These are phyloP conservation scores for Chara braunii DNA, from an alignment of 139 green algal species.

Conservation along the genomic window DNA sequence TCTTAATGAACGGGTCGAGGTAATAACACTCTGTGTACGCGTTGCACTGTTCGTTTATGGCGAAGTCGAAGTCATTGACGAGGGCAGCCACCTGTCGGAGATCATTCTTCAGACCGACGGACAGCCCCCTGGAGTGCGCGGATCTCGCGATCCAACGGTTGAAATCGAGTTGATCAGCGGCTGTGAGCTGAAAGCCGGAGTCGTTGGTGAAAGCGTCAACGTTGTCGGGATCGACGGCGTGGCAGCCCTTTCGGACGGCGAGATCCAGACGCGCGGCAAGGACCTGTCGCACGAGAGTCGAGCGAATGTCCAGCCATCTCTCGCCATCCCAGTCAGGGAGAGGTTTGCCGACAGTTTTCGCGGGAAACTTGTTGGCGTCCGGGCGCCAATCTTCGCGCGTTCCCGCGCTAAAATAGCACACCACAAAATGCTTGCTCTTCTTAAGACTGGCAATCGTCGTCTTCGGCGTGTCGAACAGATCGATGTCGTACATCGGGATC, in stretches of 20 bases:
- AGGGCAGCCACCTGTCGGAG: background rate
- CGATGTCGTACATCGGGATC: conserved; percentile 13
- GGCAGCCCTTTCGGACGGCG: conserved; percentile 3
- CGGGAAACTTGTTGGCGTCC: background rate
- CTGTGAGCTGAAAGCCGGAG: conserved; percentile 1
- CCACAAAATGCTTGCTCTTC: background rate
- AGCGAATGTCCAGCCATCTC: conserved; percentile 2
- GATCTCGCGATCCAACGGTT: conserved; percentile 8
- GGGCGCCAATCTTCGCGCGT: background rate
- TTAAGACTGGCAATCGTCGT: background rate
- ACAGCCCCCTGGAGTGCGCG: background rate
- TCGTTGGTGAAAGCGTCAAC: conserved; percentile 9
- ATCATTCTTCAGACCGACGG: background rate
- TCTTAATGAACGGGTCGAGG: background rate
- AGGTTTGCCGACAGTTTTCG: background rate
- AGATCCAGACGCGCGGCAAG: background rate
- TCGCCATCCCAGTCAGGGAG: background rate
- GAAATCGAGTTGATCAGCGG: conserved; percentile 5
- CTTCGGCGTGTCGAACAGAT: background rate
- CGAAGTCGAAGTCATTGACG: conserved; percentile 1
- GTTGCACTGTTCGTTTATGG: conserved; percentile 2
- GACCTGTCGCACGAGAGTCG: background rate
- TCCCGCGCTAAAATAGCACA: conserved; percentile 13
- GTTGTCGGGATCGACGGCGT: conserved; percentile 11
- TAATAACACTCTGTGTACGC: background rate